Base-by-base conservation (phyloP, 2,329 filamentous ascomycete species). In the Xylogone sp. region DNA sequence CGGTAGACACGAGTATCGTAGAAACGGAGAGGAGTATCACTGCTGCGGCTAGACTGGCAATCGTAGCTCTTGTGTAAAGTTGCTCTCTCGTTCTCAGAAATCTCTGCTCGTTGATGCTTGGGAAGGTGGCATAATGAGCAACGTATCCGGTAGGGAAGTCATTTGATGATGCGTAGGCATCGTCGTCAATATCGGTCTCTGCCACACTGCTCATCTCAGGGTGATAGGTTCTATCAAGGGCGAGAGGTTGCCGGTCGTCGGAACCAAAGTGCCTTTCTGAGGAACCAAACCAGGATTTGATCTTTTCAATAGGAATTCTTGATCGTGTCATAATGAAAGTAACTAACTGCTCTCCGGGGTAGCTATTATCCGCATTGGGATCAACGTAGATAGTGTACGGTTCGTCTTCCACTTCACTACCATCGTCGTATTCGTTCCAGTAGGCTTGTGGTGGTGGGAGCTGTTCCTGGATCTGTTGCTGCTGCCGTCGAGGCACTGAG, bases 391-490 rank as follows among this genome's bases (percentile, higher is more conserved):
- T 84, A 43, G 82, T 78, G 66, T 90, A 94, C 24, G 78, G 79
- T 31, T 81, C 78, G 43, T 83, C 71, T 2, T 78, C 82, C 10
- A 59, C 67, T 50, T 91, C 87, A 65, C 89, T 90, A 8, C 87
- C 88, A 64, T 92, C 73, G 59, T 95, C 90, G 67, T 93, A 94
- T 67, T 95, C 90, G 67, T 89, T 93, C 89, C 90, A 95, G 65
- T 93, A 94, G 19, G 48, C 31, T 51, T 63, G 61, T n/a, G 49
- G 22, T 18, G 50, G 47, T 51, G 49, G 45, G 13, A 16, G 34
- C 13, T 39, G 34, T 39, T 39, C 12, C 22, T 39, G 49, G 42
- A 46, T 44, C 45, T 54, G 56, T 12, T 49, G 50, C 27, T 58
- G 60, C 27, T 56, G 50, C 52, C 56, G 56, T 52, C 53, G 19